Evolutionary conservation across 306 rosid species (phyloP), one percentile per base, ranked within the genome.

Genomic region (Urtica urens): DNA sequence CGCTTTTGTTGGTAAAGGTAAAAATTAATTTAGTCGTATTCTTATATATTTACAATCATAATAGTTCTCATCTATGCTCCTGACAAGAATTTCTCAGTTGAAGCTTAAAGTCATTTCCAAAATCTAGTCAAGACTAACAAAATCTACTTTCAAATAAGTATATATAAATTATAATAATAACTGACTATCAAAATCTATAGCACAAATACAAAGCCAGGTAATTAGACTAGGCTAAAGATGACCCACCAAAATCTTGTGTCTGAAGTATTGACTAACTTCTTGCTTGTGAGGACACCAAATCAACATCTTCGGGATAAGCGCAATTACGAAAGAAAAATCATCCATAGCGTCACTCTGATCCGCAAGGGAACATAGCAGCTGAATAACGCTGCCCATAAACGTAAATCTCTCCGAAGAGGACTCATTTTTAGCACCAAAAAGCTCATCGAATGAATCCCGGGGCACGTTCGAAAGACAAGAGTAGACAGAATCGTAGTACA

Each of bases 201-300:
- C n/a, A n/a, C n/a, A n/a, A n/a, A n/a, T n/a, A n/a, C n/a, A n/a
- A n/a, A n/a, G n/a, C n/a, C n/a, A n/a, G n/a, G n/a, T n/a, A n/a
- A n/a, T n/a, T n/a, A n/a, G n/a, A n/a, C n/a, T n/a, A n/a, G 53
- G 59, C 25, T 47, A 42, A 11, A 24, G 64, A 22, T 37, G 30
- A 68, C 67, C 70, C 77, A 90, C 97, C 93, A 90, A 69, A 54
- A 81, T 66, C 78, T 88, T 90, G 73, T 81, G 87, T 68, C 78
- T 79, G 33, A 84, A 61, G 78, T 84, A 90, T 49, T 75, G 80
- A 66, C 34, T 21, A 59, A 53, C 74, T 49, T 61, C 82, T 58
- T 53, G 73, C 78, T 64, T 59, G 48, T 65, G 31, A 40, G 62
- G 76, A 73, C 84, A 72, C 82, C 78, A 72, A 50, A 51, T 43